These are phyloP conservation scores for Pseudopithomyces maydicus DNA, from an alignment of 2,329 filamentous ascomycete species.

Conservation along the genomic window DNA sequence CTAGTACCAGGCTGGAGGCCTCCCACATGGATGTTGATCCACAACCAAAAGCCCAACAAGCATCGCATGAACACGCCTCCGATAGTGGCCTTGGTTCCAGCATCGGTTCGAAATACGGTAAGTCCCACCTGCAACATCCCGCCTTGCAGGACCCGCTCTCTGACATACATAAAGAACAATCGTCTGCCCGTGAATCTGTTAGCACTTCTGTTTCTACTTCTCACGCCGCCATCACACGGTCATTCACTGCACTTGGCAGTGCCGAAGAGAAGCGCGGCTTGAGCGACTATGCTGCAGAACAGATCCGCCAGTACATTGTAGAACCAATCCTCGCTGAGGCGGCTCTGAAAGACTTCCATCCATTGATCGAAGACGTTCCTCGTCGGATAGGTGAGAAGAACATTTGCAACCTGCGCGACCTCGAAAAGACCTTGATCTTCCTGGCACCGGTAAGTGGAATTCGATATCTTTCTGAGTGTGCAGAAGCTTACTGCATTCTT, in stretches of 20 bases:
- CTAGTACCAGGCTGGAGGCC: conserved; percentile 39
- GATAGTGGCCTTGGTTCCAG: conserved; percentile 91
- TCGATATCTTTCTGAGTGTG: conserved; percentile 59
- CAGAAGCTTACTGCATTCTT: conserved; percentile 69
- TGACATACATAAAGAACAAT: conserved; percentile 44
- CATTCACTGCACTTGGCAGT: conserved; percentile 46
- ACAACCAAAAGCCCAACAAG: conserved; percentile 50
- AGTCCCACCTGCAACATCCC: conserved; percentile 25
- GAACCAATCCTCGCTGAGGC: conserved; percentile 74
- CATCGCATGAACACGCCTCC: conserved; percentile 69
- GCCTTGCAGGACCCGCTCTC: conserved; percentile 22
- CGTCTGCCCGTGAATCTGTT: conserved; percentile 40
- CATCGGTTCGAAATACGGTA: conserved; percentile 60
- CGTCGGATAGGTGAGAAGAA: conserved; percentile 80
- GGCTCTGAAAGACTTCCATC: conserved; percentile 77
- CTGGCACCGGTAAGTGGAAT: conserved; percentile 86
- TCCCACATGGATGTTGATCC: conserved; percentile 46
- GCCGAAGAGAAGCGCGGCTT: conserved; percentile 61
- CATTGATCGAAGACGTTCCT: conserved; percentile 78
- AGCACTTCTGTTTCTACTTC: conserved; percentile 44
- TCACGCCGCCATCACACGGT: conserved; percentile 51
- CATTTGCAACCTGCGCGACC: conserved; percentile 87
- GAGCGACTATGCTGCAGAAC: conserved; percentile 71
- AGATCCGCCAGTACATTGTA: conserved; percentile 80
- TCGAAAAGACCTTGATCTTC: conserved; percentile 92